Conservation (phyloP, 768 basidiomycete species). For the Strobilomyces echinocephalus region DNA sequence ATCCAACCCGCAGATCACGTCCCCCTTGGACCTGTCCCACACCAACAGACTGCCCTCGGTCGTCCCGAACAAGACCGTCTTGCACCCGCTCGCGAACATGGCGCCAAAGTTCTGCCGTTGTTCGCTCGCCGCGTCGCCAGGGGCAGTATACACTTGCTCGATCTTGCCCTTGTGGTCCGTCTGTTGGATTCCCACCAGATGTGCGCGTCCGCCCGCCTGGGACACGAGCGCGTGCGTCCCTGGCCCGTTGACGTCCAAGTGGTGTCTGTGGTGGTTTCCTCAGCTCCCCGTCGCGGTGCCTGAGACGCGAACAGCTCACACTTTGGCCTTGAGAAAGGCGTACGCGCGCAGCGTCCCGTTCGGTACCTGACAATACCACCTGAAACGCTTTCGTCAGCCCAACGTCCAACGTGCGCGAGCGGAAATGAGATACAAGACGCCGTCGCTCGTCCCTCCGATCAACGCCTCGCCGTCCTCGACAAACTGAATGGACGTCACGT, state of each 20-base stretch:
- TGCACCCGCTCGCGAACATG: conserved; percentile 48
- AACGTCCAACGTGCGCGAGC: neutral
- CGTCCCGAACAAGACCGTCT: conserved; percentile 53
- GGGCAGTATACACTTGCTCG: conserved; percentile 49
- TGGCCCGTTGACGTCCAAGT: conserved; percentile 47
- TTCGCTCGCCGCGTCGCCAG: conserved; percentile 29
- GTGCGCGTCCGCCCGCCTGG: conserved; percentile 45
- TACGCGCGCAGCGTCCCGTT: conserved; percentile 62
- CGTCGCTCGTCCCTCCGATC: conserved; percentile 66
- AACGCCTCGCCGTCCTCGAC: conserved; percentile 59
- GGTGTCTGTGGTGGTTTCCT: conserved; percentile 36
- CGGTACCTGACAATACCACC: conserved; percentile 66
- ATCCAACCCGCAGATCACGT: conserved; percentile 54
- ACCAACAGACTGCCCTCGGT: conserved; percentile 52
- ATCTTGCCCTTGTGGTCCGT: conserved; percentile 49
- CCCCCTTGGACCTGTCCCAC: conserved; percentile 56
- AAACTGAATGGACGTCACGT: conserved; percentile 61
- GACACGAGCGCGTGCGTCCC: conserved; percentile 52
- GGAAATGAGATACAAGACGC: conserved; percentile 48
- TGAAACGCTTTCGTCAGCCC: conserved; percentile 24
- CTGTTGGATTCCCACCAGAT: conserved; percentile 47
- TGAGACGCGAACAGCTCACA: conserved; percentile 38
- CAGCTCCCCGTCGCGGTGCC: neutral
- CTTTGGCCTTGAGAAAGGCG: conserved; percentile 52
- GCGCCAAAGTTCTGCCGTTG: conserved; percentile 41